Conservation (phyloP, 208 protist genomes). For the Trichomonas gallinae region DNA sequence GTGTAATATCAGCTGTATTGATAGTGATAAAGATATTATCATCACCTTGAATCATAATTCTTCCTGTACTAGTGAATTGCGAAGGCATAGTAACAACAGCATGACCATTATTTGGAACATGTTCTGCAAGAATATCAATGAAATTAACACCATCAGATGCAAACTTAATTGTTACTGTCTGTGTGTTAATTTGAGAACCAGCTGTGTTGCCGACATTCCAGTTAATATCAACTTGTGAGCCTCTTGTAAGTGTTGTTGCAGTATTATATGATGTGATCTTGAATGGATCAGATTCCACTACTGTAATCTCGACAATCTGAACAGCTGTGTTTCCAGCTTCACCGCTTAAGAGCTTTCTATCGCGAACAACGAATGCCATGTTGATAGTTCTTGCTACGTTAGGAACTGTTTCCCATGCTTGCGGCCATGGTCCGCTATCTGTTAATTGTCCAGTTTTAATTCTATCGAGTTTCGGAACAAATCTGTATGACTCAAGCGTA, state of each 20-base stretch:
- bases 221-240: neutral
- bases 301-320: neutral
- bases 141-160: neutral
- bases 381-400: neutral
- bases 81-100: too few relatives aligned
- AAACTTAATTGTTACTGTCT: neutral
- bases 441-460: neutral
- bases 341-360: neutral
- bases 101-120: too few relatives aligned
- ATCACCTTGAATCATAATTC: too few relatives aligned
- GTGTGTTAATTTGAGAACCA: neutral
- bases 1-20: too few relatives aligned
- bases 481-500: neutral
- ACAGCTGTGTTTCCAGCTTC: neutral
- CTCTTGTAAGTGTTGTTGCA: neutral
- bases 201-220: neutral
- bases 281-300: neutral
- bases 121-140: too few relatives aligned
- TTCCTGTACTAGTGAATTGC: too few relatives aligned
- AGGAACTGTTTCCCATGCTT: neutral
- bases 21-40: too few relatives aligned
- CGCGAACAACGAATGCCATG: neutral
- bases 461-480: neutral
- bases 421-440: neutral
- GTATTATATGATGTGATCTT: neutral